phyloP scores from a whole-genome alignment of 2,329 filamentous ascomycete species.

The Sporothrix luriei region DNA sequence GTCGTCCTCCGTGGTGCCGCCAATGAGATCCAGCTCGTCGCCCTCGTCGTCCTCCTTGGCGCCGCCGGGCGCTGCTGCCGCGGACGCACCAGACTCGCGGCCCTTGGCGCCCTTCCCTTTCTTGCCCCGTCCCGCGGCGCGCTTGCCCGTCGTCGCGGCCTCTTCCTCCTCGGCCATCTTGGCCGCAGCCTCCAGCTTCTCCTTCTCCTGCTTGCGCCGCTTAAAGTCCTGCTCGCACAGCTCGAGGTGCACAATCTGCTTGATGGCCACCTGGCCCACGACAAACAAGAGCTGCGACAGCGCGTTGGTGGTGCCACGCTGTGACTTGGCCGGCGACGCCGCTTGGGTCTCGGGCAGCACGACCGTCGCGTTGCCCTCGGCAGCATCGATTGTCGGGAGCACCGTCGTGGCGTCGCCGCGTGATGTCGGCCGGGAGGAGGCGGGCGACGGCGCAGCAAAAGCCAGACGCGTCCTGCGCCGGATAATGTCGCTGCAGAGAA shows the following conservation, averaged over 20 bases:
- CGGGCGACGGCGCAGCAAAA: slow-evolving; percentile 56
- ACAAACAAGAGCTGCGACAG: slow-evolving; percentile 92
- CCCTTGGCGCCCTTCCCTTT: slow-evolving; percentile 37
- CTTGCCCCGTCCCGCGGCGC: slow-evolving; percentile 41
- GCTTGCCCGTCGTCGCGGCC: slow-evolving; percentile 29
- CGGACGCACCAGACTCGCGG: slow-evolving; percentile 30
- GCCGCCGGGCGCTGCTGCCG: slow-evolving; percentile 40
- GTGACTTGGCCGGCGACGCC: background rate
- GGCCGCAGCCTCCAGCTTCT: slow-evolving; percentile 61
- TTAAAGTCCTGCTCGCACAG: slow-evolving; percentile 98
- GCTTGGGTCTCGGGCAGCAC: slow-evolving; percentile 51
- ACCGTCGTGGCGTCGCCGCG: slow-evolving; percentile 46
- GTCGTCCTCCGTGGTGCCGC: slow-evolving; percentile 92
- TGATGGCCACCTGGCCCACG: slow-evolving; percentile 94
- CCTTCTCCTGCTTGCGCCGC: slow-evolving; percentile 86
- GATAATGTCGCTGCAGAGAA: slow-evolving; percentile 87
- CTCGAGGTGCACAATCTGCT: slow-evolving; percentile 97
- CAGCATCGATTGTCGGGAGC: slow-evolving; percentile 36
- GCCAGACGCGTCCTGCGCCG: slow-evolving; percentile 83
- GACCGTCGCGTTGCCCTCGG: slow-evolving; percentile 47
- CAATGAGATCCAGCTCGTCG: slow-evolving; percentile 94
- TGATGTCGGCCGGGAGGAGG: slow-evolving; percentile 53
- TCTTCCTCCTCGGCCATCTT: slow-evolving; percentile 47
- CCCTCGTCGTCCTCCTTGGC: slow-evolving; percentile 68
- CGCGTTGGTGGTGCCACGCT: slow-evolving; percentile 43